Evolutionary conservation across 352 stramenopile species (phyloP), one percentile per base, ranked within the genome.

Genomic region (Phytophthora kernoviae): DNA sequence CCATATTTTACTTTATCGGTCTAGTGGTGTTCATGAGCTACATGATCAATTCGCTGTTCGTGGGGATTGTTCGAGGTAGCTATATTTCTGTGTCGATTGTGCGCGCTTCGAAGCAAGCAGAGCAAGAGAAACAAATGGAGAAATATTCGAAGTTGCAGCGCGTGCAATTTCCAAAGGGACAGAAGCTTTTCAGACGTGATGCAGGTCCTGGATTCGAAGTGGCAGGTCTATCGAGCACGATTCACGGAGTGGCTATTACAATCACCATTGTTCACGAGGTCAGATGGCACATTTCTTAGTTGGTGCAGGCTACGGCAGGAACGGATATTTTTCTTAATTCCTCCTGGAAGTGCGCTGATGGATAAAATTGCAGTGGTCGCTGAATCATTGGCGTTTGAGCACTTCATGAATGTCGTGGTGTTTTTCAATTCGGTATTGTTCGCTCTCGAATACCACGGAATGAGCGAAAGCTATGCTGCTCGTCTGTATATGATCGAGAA

Each of bases 21-120:
- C 61, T 93, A 4, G 83, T 93, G 41, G 80, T 95, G 0, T 91
- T 95, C 26, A 82, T 95, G 0, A 93, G 82, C 33, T 93, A 90
- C 63, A 93, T 92, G 81, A 91, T 93, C 36, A 63, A 91, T 2
- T 88, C 84, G 12, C 62, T 95, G 0, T 93, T 93, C 34, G 81
- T 93, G 18, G 84, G 84, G 5, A 91, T 95, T 46, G 82, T 95
- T n/a, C 80, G 86, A 32, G 81, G 76, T 8, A 90, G 80, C 59
- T 94, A 92, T 46, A 87, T 91, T 24, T 58, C 76, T 4, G 79
- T 93, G 5, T 84, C 79, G 10, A 77, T 88, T 14, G 67, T 84
- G n/a, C 64, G 58, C 5, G 64, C 64, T 3, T 42, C 68, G 0
- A 73, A 77, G 7, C 26, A 70, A 1, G 64, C 73, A 24, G 50